A percentile compares a stretch with the other conserved stretches of the same genome.
Conservation (phyloP, 1,139 yeast species). For the Fermentozyma sake region DNA sequence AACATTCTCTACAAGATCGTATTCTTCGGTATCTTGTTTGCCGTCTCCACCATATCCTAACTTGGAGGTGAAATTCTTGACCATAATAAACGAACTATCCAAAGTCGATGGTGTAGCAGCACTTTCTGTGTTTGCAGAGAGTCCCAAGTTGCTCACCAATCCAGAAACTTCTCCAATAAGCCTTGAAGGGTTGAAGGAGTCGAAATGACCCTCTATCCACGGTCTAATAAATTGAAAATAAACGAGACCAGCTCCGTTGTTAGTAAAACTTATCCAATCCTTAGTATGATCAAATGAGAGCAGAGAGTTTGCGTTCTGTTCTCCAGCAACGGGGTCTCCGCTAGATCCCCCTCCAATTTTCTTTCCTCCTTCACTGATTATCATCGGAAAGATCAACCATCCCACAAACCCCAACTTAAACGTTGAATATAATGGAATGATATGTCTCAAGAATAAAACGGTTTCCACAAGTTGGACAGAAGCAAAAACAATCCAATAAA, state of each 20-base stretch:
- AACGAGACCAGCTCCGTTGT: conserved; percentile 35
- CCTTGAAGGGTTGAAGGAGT: background rate
- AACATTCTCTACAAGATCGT: too few relatives aligned
- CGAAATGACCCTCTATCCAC: conserved; percentile 21
- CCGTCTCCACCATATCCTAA: too few relatives aligned
- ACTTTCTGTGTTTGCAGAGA: too few relatives aligned
- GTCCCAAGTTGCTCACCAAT: too few relatives aligned
- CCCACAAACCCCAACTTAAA: conserved; percentile 36
- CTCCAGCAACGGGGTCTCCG: conserved; percentile 1
- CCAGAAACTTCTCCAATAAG: too few relatives aligned
- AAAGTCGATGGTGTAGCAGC: too few relatives aligned
- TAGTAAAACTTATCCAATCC: conserved; percentile 17
- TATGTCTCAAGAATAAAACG: conserved; percentile 26
- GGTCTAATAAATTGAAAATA: conserved; percentile 32
- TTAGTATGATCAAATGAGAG: conserved; percentile 10
- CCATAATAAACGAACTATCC: conserved; percentile 15
- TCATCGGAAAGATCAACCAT: conserved; percentile 53
- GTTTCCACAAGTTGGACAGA: conserved; percentile 29
- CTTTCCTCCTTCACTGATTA: conserved; percentile 6
- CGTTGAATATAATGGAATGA: conserved; percentile 48
- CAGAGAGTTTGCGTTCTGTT: conserved; percentile 1
- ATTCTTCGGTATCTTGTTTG: too few relatives aligned
- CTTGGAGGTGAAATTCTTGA: conserved; percentile 10
- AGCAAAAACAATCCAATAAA: conserved; percentile 54
- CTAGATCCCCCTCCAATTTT: too few relatives aligned